Evolutionary conservation across 495 filamentous ascomycete genomes (phyloP).

Genomic region (Penicillium daleae): DNA sequence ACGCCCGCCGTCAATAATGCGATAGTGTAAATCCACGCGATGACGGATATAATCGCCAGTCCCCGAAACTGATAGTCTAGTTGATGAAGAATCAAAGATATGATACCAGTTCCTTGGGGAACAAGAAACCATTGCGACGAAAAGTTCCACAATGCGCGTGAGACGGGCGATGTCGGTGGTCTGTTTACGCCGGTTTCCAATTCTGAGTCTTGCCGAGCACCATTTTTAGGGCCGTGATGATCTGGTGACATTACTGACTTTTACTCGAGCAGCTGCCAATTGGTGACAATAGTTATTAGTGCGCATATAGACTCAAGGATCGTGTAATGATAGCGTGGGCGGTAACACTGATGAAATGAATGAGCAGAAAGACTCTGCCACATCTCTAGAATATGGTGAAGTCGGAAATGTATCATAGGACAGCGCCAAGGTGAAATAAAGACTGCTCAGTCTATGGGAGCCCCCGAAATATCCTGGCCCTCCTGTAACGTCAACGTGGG

Average conservation of each 20-base stretch:
- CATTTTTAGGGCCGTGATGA: background rate
- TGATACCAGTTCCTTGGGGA: constrained; percentile 38
- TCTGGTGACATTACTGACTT: background rate
- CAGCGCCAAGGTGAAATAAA: background rate
- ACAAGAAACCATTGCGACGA: constrained; percentile 38
- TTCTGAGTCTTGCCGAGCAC: background rate
- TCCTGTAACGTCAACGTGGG: background rate
- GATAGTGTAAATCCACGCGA: constrained; percentile 29
- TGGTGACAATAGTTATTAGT: background rate
- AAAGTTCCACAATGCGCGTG: constrained; percentile 33
- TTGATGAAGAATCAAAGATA: constrained; percentile 31
- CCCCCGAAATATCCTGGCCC: background rate
- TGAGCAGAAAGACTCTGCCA: no score
- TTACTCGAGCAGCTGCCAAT: background rate
- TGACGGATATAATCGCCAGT: constrained; percentile 23
- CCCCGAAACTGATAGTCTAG: constrained; percentile 40
- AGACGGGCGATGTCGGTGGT: background rate
- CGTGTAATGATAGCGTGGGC: background rate
- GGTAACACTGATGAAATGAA: no score
- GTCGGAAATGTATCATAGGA: background rate
- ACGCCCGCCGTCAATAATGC: constrained; percentile 20
- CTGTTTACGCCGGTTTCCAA: background rate
- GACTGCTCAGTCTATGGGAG: background rate
- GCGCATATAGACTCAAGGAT: background rate
- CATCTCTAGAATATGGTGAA: background rate